Percentiles rank a stretch among this genome's conserved stretches.
phyloP scores from a whole-genome alignment of 2,329 filamentous ascomycete genomes.

The Neofusicoccum laricinum region DNA sequence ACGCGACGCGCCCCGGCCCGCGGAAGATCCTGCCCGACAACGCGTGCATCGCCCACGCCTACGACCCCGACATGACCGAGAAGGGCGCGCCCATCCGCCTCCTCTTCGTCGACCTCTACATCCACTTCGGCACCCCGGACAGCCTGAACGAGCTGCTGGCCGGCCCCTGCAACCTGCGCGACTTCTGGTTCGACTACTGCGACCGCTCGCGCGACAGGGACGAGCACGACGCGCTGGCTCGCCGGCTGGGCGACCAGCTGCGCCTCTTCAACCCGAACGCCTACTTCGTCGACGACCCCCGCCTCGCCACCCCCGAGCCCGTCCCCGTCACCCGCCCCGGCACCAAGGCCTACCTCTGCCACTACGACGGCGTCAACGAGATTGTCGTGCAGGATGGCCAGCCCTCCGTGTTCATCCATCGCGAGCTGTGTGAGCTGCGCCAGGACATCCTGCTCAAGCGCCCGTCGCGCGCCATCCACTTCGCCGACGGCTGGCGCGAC shows the following conservation, averaged over 20 bases:
- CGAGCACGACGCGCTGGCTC: background rate
- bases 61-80: background rate
- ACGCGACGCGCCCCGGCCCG: background rate
- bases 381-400: background rate
- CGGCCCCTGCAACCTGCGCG: background rate
- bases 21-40: background rate
- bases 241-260: background rate
- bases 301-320: background rate
- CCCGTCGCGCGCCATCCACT: background rate
- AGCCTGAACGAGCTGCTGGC: background rate
- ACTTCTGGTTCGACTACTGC: background rate
- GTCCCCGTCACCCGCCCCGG: background rate
- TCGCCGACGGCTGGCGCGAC: background rate
- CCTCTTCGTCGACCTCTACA: constrained; percentile 1
- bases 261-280: background rate
- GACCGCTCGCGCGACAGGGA: background rate
- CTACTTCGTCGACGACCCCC: background rate
- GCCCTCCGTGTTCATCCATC: background rate
- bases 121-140: background rate
- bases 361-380: background rate
- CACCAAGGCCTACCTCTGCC: background rate
- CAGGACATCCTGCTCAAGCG: background rate
- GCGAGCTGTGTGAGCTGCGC: background rate
- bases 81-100: background rate
- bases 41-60: background rate